Percentiles rank a stretch among this genome's conserved stretches.
Conservation (phyloP, 2,329 filamentous ascomycete species). For the Aureobasidium sp. region DNA sequence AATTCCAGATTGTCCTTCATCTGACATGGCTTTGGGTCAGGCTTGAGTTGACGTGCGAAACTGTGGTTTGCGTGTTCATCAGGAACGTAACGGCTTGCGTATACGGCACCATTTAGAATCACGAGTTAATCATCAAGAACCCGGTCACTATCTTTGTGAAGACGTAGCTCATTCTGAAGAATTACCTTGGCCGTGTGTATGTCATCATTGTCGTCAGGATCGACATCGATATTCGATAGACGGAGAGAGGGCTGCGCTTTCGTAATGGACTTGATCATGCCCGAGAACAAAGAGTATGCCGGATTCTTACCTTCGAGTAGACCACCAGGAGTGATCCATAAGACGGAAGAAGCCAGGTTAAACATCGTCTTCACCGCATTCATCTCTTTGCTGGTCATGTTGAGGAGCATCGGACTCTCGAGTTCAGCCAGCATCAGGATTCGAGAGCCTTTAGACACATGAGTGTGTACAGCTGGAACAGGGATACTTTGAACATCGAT, state of each 20-base stretch:
- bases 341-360: background rate
- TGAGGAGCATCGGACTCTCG: background rate
- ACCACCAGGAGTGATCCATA: background rate
- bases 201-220: background rate
- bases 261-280: background rate
- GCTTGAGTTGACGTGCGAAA: background rate
- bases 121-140: background rate
- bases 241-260: background rate
- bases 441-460: background rate
- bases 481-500: background rate
- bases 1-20: background rate
- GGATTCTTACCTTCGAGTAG: background rate
- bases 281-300: background rate
- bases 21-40: background rate
- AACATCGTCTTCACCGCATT: background rate
- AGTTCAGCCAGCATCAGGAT: background rate
- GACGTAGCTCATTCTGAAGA: background rate
- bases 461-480: background rate
- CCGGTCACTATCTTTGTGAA: background rate
- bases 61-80: background rate
- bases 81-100: background rate
- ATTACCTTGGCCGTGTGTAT: background rate
- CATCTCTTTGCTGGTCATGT: background rate
- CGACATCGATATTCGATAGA: background rate
- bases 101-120: background rate